These are phyloP conservation scores for Aspergillus jensenii DNA, from an alignment of 2,329 filamentous ascomycete genomes.

Conservation along the genomic window DNA sequence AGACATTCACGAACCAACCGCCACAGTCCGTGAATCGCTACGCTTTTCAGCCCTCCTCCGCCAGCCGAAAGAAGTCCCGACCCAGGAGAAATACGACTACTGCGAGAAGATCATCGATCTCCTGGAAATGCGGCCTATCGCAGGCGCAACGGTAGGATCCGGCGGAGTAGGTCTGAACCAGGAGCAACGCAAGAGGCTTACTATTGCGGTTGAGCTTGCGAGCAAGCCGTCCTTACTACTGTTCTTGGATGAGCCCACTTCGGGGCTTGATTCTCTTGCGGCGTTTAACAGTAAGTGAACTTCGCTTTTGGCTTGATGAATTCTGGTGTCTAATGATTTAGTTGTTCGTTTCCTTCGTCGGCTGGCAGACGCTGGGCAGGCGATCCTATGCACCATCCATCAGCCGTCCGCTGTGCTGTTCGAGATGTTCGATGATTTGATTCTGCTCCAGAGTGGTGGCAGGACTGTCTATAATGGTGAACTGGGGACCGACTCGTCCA, in stretches of 20 bases:
- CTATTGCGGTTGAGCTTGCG: slow-evolving; percentile 62
- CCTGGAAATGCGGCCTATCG: slow-evolving; percentile 67
- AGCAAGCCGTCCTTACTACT: slow-evolving; percentile 61
- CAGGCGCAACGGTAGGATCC: slow-evolving; percentile 63
- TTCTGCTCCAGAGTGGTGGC: slow-evolving; percentile 76
- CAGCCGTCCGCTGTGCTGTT: slow-evolving; percentile 85
- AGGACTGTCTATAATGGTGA: slow-evolving; percentile 84
- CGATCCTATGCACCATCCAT: slow-evolving; percentile 87
- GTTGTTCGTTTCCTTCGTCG: slow-evolving; percentile 61
- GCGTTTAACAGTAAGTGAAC: slow-evolving; percentile 55
- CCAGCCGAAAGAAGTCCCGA: slow-evolving; percentile 57
- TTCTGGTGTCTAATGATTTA: not conserved
- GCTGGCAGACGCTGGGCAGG: slow-evolving; percentile 73
- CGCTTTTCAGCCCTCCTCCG: slow-evolving; percentile 66
- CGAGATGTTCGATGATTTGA: slow-evolving; percentile 80
- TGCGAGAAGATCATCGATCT: slow-evolving; percentile 68
- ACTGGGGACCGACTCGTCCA: slow-evolving; percentile 71
- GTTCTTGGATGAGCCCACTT: slow-evolving; percentile 64
- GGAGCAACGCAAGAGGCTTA: slow-evolving; percentile 68
- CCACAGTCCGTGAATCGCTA: slow-evolving; percentile 66
- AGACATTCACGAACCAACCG: slow-evolving; percentile 66
- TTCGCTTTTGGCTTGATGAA: not conserved
- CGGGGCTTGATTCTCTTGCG: slow-evolving; percentile 67
- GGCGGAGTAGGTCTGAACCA: slow-evolving; percentile 61
- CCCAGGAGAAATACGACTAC: slow-evolving; percentile 65